Evolutionary conservation across 768 basidiomycete genomes (phyloP).

Genomic region (Tephrocybe sp.): DNA sequence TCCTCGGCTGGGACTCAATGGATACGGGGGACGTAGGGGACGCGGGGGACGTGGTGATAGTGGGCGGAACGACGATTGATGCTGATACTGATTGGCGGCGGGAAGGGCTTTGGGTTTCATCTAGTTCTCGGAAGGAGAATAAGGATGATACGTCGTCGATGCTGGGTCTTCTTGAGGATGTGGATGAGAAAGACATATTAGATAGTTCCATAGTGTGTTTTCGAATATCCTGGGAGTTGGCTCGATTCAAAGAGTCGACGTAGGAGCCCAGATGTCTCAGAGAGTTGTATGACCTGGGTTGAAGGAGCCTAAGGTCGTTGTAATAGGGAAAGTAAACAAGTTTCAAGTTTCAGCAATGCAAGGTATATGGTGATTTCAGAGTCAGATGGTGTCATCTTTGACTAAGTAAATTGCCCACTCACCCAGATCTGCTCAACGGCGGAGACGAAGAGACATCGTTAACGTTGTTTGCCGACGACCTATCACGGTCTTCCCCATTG

Average conservation of each 20-base stretch:
- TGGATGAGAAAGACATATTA: constrained; percentile 38
- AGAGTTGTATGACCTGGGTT: constrained; percentile 47
- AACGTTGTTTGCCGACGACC: neutral
- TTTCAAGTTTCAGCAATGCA: constrained; percentile 16
- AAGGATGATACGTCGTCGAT: neutral
- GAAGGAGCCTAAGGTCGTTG: constrained; percentile 44
- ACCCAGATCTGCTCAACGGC: constrained; percentile 55
- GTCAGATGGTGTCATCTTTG: constrained; percentile 25
- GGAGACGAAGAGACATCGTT: constrained; percentile 13
- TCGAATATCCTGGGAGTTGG: constrained; percentile 67
- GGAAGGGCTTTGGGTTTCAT: no score
- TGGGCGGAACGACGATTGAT: no score
- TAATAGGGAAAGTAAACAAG: constrained; percentile 11
- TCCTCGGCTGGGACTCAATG: no score
- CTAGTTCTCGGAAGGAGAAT: no score
- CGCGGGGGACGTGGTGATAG: no score
- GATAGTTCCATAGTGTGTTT: constrained; percentile 66
- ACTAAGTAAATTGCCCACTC: constrained; percentile 22
- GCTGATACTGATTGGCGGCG: no score
- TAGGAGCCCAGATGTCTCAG: constrained; percentile 22
- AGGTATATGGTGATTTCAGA: neutral
- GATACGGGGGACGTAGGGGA: no score
- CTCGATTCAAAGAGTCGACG: constrained; percentile 16
- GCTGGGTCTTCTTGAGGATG: constrained; percentile 8
- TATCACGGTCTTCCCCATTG: no score